Conservation (phyloP, 2,329 filamentous ascomycete species). For the Byssochlamys sp. region DNA sequence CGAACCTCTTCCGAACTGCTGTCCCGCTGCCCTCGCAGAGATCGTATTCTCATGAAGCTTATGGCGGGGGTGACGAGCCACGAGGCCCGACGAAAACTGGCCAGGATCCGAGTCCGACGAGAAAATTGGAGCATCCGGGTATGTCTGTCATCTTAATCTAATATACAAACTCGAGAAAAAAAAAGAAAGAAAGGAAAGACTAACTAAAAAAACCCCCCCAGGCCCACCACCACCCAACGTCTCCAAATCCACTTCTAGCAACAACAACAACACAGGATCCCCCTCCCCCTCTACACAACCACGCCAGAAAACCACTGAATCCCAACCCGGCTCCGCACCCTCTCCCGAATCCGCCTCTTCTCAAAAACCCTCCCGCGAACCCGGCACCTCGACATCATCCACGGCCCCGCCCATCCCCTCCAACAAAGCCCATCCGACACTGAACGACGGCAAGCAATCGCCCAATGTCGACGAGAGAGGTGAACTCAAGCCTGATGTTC, state of each 20-base stretch:
- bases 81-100: conserved; percentile 1
- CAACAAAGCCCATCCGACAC: conserved; percentile 25
- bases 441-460: conserved; percentile 21
- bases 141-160: background rate
- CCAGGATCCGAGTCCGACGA: conserved; percentile 7
- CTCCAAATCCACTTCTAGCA: conserved; percentile 2
- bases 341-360: background rate
- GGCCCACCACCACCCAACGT: conserved; percentile 15
- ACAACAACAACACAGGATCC: background rate
- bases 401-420: conserved; percentile 17
- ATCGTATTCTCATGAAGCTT: conserved; percentile 12
- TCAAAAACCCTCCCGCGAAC: background rate
- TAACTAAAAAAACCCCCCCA: background rate
- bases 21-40: background rate
- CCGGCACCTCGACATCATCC: background rate
- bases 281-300: background rate
- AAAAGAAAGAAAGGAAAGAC: background rate
- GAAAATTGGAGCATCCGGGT: conserved; percentile 18
- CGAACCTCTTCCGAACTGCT: background rate
- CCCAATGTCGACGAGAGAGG: conserved; percentile 22
- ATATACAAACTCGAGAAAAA: background rate
- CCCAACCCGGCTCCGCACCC: background rate
- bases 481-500: conserved; percentile 15
- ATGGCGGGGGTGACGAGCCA: conserved; percentile 10
- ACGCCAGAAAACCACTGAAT: background rate